Conservation (phyloP, 768 basidiomycete genomes). For the Boletus eberwhitei region DNA sequence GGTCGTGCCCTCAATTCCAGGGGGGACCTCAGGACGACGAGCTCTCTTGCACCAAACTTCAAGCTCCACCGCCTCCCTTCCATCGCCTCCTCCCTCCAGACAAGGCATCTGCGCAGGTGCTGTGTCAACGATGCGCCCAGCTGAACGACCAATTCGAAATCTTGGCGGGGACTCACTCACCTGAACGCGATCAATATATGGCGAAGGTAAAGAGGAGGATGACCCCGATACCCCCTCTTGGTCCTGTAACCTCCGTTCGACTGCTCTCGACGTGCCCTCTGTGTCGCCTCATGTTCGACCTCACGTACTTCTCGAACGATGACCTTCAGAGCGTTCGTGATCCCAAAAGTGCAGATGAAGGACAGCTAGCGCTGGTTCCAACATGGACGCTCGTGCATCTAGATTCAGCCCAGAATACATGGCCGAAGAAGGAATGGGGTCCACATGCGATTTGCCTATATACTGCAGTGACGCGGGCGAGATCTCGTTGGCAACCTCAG, state of each 20-base stretch:
- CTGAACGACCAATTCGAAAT: neutral
- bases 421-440: neutral
- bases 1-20: neutral
- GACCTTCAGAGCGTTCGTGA: neutral
- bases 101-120: neutral
- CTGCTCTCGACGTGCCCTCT: neutral
- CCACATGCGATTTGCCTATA: neutral
- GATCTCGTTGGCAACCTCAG: conserved; percentile 2
- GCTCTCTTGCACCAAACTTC: neutral
- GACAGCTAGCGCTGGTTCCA: neutral
- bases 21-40: neutral
- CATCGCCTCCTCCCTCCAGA: neutral
- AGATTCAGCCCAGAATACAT: neutral
- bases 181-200: neutral
- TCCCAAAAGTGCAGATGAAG: neutral
- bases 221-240: neutral
- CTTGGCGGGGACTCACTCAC: neutral
- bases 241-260: neutral
- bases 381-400: conserved; percentile 1
- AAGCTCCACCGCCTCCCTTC: neutral
- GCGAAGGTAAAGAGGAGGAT: neutral
- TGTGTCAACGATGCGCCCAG: neutral
- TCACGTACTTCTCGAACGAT: neutral
- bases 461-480: neutral
- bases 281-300: neutral